Conservation (phyloP, 2,329 filamentous ascomycete species). For the Cadophora sp. region DNA sequence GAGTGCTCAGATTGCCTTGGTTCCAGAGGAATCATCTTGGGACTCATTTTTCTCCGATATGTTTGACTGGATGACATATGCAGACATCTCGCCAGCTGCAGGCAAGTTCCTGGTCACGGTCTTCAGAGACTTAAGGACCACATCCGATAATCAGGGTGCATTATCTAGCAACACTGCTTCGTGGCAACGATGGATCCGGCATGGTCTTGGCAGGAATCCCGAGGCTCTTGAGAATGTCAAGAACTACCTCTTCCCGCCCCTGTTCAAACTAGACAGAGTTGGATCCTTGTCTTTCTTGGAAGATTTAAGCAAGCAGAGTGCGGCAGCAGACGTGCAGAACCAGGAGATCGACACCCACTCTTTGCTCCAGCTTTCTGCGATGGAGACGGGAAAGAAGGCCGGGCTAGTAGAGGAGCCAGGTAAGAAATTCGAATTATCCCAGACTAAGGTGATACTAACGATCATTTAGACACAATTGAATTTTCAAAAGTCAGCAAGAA, state of each 20-base stretch:
- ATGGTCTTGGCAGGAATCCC: constrained; percentile 55
- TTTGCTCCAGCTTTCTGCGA: constrained; percentile 68
- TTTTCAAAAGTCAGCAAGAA: constrained; percentile 49
- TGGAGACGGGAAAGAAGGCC: constrained; percentile 74
- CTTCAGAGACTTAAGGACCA: constrained; percentile 53
- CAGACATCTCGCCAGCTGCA: constrained; percentile 64
- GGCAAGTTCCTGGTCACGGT: constrained; percentile 67
- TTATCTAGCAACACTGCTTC: constrained; percentile 45
- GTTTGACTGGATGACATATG: constrained; percentile 62
- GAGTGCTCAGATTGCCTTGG: not conserved
- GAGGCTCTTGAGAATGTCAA: constrained; percentile 67
- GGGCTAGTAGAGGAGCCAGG: constrained; percentile 74
- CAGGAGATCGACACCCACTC: constrained; percentile 59
- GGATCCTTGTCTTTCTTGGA: constrained; percentile 64
- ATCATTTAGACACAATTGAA: constrained; percentile 36
- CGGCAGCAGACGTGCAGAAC: constrained; percentile 53
- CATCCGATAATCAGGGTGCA: constrained; percentile 44
- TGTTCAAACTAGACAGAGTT: constrained; percentile 64
- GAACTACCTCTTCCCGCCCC: constrained; percentile 66
- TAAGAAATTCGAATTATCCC: constrained; percentile 43
- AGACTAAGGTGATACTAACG: constrained; percentile 9
- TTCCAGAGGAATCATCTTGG: constrained; percentile 49
- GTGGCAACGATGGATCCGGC: constrained; percentile 65
- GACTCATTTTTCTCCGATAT: constrained; percentile 56
- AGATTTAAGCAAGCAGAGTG: constrained; percentile 58